Base-by-base conservation (phyloP, 148 eudicot species). In the Linanthus parryae region DNA sequence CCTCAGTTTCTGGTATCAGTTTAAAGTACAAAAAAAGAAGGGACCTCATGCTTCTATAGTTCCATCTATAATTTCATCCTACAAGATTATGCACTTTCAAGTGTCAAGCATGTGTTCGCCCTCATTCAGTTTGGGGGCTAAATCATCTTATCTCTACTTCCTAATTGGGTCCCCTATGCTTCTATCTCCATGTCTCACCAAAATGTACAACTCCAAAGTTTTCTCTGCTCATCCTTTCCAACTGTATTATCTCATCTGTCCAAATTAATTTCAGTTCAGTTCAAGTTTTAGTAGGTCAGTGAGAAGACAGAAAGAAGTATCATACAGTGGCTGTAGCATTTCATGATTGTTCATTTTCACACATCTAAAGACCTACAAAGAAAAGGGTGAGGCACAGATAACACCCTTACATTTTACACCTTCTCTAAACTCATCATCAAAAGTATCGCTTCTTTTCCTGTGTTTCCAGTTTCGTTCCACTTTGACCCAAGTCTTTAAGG, bases 81-180 rank as follows among this genome's bases (percentile, higher is more conserved):
- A 24, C 47, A 65, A 45, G 52, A 25, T 42, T 62, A 33, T 39
- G 29, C 13, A 35, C 12, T 33, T 73, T 51, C 30, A 34, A 62
- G 72, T 74, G 74, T 64, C 50, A 19, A 64, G 58, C 73, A 64
- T 58, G 67, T 68, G 66, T 66, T 57, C 31, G 3, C 52, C 33
- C 35, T n/a, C 20, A 31, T 52, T 48, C 28, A 61, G 50, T 39
- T 16, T 42, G 24, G 48, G 38, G 27, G 39, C 46, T 29, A 48
- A 37, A 21, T 28, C 47, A 21, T 12, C 30, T 37, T 36, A 21
- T 40, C 33, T 5, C 14, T 48, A 27, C 8, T 14, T 19, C 20
- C 44, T 25, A 38, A 59, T 4, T 40, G 60, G 68, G 68, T 20
- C 68, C 54, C 16, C 21, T 48, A 26, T 21, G n/a, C 26, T 28